Percentiles rank a stretch among this genome's conserved stretches.
Conservation (phyloP, 2,329 filamentous ascomycete species). For the Ophiosphaerella korrae region DNA sequence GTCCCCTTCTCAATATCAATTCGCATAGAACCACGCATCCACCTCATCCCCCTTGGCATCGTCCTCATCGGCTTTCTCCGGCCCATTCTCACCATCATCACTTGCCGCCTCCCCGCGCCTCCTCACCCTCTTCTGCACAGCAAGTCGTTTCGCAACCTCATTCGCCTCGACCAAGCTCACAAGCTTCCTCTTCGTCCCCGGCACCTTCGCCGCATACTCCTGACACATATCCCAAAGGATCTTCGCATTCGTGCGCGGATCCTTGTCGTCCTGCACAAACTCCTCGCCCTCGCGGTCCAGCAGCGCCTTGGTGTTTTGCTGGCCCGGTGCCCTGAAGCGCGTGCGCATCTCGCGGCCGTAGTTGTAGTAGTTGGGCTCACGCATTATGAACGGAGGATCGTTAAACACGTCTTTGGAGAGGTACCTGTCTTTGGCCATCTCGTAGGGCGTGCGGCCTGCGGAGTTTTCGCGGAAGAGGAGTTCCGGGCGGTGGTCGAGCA, state of each 20-base stretch:
- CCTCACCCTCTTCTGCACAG: slow-evolving; percentile 62
- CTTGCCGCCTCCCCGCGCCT: slow-evolving; percentile 40
- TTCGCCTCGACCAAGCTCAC: slow-evolving; percentile 65
- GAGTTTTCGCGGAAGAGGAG: slow-evolving; percentile 75
- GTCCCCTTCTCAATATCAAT: too few relatives aligned
- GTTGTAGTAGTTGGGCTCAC: not conserved
- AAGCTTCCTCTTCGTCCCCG: slow-evolving; percentile 55
- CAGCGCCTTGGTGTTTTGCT: slow-evolving; percentile 1
- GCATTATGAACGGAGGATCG: slow-evolving; percentile 17
- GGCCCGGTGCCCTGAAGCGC: too few relatives aligned
- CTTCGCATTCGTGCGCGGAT: slow-evolving; percentile 9
- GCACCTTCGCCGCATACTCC: slow-evolving; percentile 28
- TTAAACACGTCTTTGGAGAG: slow-evolving; percentile 44
- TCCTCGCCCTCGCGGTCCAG: slow-evolving; percentile 7
- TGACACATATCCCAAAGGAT: slow-evolving; percentile 48
- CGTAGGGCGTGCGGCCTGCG: slow-evolving; percentile 73
- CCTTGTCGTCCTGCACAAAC: slow-evolving; percentile 23
- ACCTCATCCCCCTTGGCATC: slow-evolving; percentile 3
- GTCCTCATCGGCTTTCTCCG: not conserved
- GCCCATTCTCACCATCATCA: not conserved
- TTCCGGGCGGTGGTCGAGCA: slow-evolving; percentile 61
- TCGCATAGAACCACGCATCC: not conserved
- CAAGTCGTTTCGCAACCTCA: slow-evolving; percentile 62
- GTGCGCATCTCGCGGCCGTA: not conserved
- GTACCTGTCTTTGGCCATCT: slow-evolving; percentile 66